phyloP scores from a whole-genome alignment of 371 early-diverging fungal species.

The Mycotypha africana region DNA sequence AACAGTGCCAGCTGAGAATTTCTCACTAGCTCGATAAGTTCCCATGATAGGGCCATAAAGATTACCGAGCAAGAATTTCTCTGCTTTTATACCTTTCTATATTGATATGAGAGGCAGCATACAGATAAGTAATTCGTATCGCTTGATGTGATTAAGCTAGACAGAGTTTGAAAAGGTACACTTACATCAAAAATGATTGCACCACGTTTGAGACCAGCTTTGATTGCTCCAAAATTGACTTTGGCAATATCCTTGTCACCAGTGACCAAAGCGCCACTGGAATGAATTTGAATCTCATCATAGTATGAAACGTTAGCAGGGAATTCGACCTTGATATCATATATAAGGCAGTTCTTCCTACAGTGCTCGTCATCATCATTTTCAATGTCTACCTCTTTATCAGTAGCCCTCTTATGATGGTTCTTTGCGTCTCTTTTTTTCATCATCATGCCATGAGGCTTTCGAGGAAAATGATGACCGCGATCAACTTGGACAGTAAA shows the following conservation, averaged over 20 bases:
- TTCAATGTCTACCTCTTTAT: not conserved
- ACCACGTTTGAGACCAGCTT: conserved; percentile 20
- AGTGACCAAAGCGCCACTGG: conserved; percentile 8
- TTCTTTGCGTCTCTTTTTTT: too few species aligned
- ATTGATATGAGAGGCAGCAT: too few species aligned
- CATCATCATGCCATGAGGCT: not conserved
- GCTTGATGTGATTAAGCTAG: too few species aligned
- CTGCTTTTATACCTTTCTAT: conserved; percentile 19
- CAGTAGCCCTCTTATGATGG: not conserved
- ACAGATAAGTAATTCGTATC: too few species aligned
- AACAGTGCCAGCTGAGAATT: conserved; percentile 15
- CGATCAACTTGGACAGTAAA: conserved; percentile 26
- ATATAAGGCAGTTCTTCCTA: conserved; percentile 18
- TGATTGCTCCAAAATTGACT: conserved; percentile 19
- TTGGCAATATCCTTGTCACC: conserved; percentile 8
- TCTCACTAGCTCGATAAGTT: conserved; percentile 16
- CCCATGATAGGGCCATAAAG: conserved; percentile 21
- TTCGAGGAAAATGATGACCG: not conserved
- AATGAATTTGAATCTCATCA: conserved; percentile 13
- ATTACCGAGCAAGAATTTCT: conserved; percentile 17
- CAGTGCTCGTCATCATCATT: conserved; percentile 1
- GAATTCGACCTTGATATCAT: conserved; percentile 18
- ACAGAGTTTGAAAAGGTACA: too few species aligned
- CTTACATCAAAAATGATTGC: conserved; percentile 23
- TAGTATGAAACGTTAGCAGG: conserved; percentile 15